phyloP scores from a whole-genome alignment of 2,329 filamentous ascomycete species.

The Aspergillus caelatus region DNA sequence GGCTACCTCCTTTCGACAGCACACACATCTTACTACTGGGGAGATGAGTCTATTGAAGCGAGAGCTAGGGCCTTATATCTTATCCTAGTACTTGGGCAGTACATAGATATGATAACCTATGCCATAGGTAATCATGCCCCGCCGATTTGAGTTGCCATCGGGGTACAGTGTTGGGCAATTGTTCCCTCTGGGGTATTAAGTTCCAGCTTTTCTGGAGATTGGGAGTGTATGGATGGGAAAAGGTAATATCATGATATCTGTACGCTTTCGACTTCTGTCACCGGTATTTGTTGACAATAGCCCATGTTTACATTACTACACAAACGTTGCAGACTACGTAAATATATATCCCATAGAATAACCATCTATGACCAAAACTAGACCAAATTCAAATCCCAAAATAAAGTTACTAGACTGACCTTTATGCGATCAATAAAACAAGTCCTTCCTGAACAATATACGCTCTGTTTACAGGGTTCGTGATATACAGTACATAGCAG shows the following conservation, averaged over 20 bases:
- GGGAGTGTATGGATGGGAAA: too few relatives aligned
- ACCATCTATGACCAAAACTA: background rate
- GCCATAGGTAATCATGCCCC: too few relatives aligned
- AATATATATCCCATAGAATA: background rate
- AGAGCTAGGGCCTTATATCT: background rate
- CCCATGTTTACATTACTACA: too few relatives aligned
- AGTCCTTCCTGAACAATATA: too few relatives aligned
- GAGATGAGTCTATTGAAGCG: background rate
- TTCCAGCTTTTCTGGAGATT: too few relatives aligned
- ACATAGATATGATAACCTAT: background rate
- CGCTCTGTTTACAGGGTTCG: background rate
- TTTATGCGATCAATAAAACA: background rate
- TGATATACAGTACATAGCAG: background rate
- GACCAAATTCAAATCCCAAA: background rate
- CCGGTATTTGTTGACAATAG: too few relatives aligned
- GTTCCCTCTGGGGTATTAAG: too few relatives aligned
- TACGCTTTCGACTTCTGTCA: too few relatives aligned
- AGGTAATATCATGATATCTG: too few relatives aligned
- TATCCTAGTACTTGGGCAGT: background rate
- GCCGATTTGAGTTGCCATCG: too few relatives aligned
- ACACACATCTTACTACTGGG: background rate
- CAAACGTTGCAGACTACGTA: too few relatives aligned
- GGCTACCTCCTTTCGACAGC: rapidly evolving
- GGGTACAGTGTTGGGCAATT: too few relatives aligned
- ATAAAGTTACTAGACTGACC: background rate